Evolutionary conservation across 2,329 filamentous ascomycete genomes (phyloP), one percentile per base, ranked within the genome.

Genomic region (Fusarium vanettenii): DNA sequence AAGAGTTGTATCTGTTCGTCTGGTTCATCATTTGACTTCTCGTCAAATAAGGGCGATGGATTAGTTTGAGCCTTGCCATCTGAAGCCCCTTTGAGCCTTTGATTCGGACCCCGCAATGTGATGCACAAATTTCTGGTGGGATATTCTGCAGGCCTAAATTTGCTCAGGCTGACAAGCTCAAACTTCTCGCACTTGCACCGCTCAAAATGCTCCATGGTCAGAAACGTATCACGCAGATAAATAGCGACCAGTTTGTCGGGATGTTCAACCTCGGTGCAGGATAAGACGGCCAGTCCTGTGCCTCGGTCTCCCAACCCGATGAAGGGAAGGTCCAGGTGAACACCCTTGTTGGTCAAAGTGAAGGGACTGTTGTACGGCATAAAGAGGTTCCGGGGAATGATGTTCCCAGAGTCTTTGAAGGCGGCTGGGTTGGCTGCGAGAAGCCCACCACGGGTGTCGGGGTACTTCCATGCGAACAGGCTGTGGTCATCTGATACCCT

Each of bases 181-280:
- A 65, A 33, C 13, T 35, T 0, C 10, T 45, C 33, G 31, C 37
- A 56, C 27, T 7, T 13, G 29, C 22, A 31, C 22, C 66, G 43
- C 37, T 69, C 39, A 16, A 69, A 69, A 29, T 64, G 61, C 5
- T 69, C 66, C 41, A 69, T 64, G 11, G 61, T 69, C 20, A 64
- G 22, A 37, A 65, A 65, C 4, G 16, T 5, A 25, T 69, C 66
- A 0, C 43, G 37, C 6, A 69, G 6, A 41, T 60, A 60, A 8
- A 69, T 60, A 2, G 33, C 52, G 9, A 69, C 29, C n/a, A 41
- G 11, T 4, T 64, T 11, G 27, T 45, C 43, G 2, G 60, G 18
- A n/a, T 62, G 3, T 11, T n/a, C 60, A 8, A 18, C 16, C 57
- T 56, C 61, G 27, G 39, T 52, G 55, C 66, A 69, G 27, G 56